These are phyloP conservation scores for Raffaelea ambrosiae DNA, from an alignment of 2,329 filamentous ascomycete species.

Conservation along the genomic window DNA sequence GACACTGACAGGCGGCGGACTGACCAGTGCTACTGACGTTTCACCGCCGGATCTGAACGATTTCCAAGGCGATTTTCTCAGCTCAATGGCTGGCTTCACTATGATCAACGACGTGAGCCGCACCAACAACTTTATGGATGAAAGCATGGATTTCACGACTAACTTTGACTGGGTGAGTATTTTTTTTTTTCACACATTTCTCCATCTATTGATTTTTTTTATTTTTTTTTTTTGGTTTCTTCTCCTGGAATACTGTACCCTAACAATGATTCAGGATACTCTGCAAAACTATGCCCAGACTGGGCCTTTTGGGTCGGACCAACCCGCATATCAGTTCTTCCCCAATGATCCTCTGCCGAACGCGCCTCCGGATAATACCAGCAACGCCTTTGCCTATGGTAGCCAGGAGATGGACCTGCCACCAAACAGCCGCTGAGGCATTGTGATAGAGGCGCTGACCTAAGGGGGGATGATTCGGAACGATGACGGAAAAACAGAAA, in stretches of 20 bases:
- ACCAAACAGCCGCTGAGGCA: background rate
- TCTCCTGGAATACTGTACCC: background rate
- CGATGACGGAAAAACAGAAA: too few species aligned
- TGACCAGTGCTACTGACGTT: constrained; percentile 10
- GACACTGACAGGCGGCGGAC: constrained; percentile 14
- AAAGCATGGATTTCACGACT: constrained; percentile 34
- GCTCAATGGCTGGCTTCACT: constrained; percentile 20
- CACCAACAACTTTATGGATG: constrained; percentile 14
- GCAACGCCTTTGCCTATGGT: background rate
- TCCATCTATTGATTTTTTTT: too few species aligned
- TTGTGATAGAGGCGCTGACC: too few species aligned
- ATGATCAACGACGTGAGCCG: constrained; percentile 38
- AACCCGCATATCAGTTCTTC: constrained; percentile 45
- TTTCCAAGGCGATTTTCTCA: constrained; percentile 23
- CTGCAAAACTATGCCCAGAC: constrained; percentile 50
- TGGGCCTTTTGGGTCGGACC: constrained; percentile 43
- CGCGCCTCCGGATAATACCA: background rate
- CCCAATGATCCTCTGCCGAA: constrained; percentile 1
- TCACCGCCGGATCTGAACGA: constrained; percentile 24
- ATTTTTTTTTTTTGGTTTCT: background rate
- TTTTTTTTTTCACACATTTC: background rate
- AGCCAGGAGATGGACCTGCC: background rate
- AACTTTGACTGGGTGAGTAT: constrained; percentile 52
- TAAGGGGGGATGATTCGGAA: background rate
- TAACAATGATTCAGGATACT: constrained; percentile 31